phyloP scores from a whole-genome alignment of 306 rosid genomes.

The Lagenaria siceraria region DNA sequence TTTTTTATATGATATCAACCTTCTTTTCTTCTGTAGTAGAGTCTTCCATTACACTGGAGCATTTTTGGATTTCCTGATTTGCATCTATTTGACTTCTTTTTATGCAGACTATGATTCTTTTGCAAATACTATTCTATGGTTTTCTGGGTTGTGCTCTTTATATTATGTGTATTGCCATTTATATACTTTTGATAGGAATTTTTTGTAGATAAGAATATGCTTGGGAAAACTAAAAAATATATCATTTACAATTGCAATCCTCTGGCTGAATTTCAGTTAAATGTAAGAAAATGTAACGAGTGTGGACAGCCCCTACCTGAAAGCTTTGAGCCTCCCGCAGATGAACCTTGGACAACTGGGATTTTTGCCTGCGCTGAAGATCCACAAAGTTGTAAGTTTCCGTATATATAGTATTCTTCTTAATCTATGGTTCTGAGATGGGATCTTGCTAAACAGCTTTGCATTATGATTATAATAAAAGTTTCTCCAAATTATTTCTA shows the following conservation, averaged over 20 bases:
- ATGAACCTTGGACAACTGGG: conserved; percentile 97
- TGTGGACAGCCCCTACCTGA: conserved; percentile 91
- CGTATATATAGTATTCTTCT: neutral
- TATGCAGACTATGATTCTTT: neutral
- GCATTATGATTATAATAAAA: neutral
- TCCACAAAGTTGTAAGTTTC: conserved; percentile 73
- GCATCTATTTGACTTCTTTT: neutral
- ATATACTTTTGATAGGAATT: neutral
- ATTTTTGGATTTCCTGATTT: neutral
- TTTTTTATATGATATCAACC: neutral
- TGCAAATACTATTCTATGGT: neutral
- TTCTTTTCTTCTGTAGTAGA: neutral
- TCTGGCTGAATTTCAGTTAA: conserved; percentile 33
- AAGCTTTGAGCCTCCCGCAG: conserved; percentile 80
- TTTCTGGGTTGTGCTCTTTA: neutral
- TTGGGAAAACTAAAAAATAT: neutral
- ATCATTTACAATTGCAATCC: neutral
- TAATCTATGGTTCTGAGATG: neutral
- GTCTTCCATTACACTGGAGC: neutral
- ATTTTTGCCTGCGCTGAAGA: conserved; percentile 85
- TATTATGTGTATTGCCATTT: neutral
- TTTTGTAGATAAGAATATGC: neutral
- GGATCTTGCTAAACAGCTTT: neutral
- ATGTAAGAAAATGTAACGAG: conserved; percentile 67
- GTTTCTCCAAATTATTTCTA: neutral